A percentile compares a stretch with the other conserved stretches of the same genome.
These are phyloP conservation scores for Knufia petricola DNA, from an alignment of 2,329 filamentous ascomycete species.

Conservation along the genomic window DNA sequence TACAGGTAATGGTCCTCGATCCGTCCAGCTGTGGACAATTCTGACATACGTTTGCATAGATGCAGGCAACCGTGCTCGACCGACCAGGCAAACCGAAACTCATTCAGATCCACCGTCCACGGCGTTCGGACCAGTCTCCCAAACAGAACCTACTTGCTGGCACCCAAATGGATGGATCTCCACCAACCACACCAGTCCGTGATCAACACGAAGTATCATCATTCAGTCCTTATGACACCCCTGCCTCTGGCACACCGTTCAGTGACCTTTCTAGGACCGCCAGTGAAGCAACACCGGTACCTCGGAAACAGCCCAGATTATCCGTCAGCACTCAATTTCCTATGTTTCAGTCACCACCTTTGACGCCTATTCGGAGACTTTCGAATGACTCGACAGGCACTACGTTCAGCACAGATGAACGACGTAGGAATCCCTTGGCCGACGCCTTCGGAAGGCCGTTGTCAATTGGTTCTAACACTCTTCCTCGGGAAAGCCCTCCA, in stretches of 20 bases:
- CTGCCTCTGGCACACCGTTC: constrained; percentile 4
- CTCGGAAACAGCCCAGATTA: not conserved
- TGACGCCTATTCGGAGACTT: constrained; percentile 3
- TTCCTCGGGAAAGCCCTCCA: not conserved
- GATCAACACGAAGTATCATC: constrained; percentile 14
- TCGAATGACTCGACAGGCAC: constrained; percentile 7
- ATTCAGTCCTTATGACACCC: constrained; percentile 21
- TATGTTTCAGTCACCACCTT: constrained; percentile 9
- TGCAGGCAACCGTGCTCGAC: constrained; percentile 18
- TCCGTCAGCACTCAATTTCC: not conserved
- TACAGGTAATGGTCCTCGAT: constrained; percentile 4
- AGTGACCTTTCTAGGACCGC: constrained; percentile 7
- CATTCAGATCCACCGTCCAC: constrained; percentile 20
- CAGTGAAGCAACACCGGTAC: not conserved
- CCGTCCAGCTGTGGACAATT: not conserved
- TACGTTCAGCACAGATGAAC: constrained; percentile 8
- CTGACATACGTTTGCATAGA: constrained; percentile 11
- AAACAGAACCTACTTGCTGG: not conserved
- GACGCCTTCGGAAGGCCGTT: constrained; percentile 14
- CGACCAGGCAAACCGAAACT: constrained; percentile 21
- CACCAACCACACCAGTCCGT: constrained; percentile 14
- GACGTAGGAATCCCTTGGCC: not conserved
- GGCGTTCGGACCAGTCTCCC: constrained; percentile 9
- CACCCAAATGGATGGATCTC: not conserved
- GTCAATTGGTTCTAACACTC: not conserved